Evolutionary conservation across 2,329 filamentous ascomycete genomes (phyloP), one percentile per base, ranked within the genome.

Genomic region (Penicillium sp.): DNA sequence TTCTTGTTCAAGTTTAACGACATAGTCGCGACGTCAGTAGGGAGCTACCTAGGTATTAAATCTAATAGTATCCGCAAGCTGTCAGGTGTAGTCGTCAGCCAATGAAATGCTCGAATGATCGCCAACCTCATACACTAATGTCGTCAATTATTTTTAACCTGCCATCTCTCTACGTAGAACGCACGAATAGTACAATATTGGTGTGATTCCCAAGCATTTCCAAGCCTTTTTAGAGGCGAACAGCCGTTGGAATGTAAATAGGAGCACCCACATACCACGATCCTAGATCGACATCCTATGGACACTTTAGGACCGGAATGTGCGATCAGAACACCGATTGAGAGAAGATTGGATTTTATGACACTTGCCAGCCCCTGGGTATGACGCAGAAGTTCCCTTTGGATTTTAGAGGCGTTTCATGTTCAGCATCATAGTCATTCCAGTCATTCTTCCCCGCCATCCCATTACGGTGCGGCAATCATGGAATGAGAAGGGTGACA

Each of bases 371-470:
- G 53, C 56, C 56, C 54, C 57, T 48, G 24, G 49, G 43, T 53
- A 60, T 60, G 57, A 60, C 44, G 54, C 45, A 19, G 37, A 52
- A 49, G 26, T 15, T 24, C 38, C 28, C 45, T 54, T 52, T 21
- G 33, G 37, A 44, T 26, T 43, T 24, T n/a, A 43, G 4, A 12
- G 33, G 38, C 42, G 57, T 53, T 57, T 59, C 54, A 56, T 3
- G 22, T 50, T 22, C 42, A 45, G 37, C 39, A 45, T 48, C 34
- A 52, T 43, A 31, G 28, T 45, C 55, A 53, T 58, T 55, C 46
- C 50, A 45, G 40, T 39, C 54, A 55, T 54, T 59, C 45, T 52
- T 58, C 38, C 55, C 57, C 38, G 58, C 58, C 58, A 55, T 59
- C 51, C 29, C 28, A 45, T 51, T 52, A 52, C 17, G 31, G 50